Base-by-base conservation (phyloP, 768 basidiomycete genomes). In the Cyathus striatus region DNA sequence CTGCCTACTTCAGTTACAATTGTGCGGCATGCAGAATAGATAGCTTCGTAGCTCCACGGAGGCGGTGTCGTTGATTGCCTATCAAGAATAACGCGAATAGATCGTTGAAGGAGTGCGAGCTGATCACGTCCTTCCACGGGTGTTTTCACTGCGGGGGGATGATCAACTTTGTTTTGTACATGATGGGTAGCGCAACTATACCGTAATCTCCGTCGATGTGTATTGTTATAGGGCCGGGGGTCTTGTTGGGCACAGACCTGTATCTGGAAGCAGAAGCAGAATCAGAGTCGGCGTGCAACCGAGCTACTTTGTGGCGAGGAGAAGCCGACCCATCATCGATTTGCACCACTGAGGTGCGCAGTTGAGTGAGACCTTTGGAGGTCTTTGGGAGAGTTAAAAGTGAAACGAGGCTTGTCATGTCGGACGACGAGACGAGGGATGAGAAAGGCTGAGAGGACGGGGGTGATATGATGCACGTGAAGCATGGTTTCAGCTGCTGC, bases 221-320 rank as follows among this genome's bases (percentile, higher is more conserved):
- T 26, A 86, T 69, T 41, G 57, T 68, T 26, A 74, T 50, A n/a
- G 78, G 67, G 1, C 68, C 73, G 21, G 51, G 55, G 57, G 27
- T 56, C 52, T 56, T 55, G 35, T 26, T 38, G 18, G 66, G 52
- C 51, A 59, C 65, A 30, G 69, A 70, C 57, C 86, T 78, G n/a
- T n/a, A n/a, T n/a, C n/a, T n/a, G 61, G 72, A 79, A 52, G 81
- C 77, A 59, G 81, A 78, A 50, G 75, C 75, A 52, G 81, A 73
- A 65, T 86, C 83, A 62, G 75, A 78, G 69, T 84, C 81, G 53
- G 66, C 65, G 49, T 74, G 75, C 62, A 83, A 66, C 49, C 83
- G 81, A 48, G 81, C 73, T 45, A 76, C 77, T 70, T 89, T 88
- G 62, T 73, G 75, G 49, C 77, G 76, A 66, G 74, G 78, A 62